phyloP scores from a whole-genome alignment of 2,329 filamentous ascomycete genomes.

The Neodidymelliopsis sp. region DNA sequence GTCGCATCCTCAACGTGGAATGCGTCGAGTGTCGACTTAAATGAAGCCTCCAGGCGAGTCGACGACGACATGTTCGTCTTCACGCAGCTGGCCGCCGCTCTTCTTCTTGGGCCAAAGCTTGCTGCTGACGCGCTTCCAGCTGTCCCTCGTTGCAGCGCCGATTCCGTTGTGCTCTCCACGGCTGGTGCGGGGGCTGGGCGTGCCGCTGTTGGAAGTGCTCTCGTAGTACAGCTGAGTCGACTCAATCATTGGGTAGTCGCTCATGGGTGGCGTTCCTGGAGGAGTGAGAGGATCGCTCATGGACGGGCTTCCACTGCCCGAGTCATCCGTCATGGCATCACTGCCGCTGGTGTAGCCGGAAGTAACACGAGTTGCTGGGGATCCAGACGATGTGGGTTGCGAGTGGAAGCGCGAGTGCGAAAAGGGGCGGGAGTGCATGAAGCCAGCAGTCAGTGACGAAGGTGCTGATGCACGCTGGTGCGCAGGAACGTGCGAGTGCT shows the following conservation, averaged over 20 bases:
- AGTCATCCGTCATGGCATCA: constrained; percentile 67
- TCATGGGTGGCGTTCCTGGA: constrained; percentile 77
- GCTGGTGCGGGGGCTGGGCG: constrained; percentile 48
- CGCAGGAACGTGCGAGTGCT: constrained; percentile 39
- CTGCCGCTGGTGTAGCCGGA: constrained; percentile 52
- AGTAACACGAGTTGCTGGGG: constrained; percentile 35
- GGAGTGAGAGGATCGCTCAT: constrained; percentile 73
- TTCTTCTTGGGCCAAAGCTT: constrained; percentile 52
- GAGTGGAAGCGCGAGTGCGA: constrained; percentile 49
- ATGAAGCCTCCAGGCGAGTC: constrained; percentile 28
- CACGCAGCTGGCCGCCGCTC: constrained; percentile 45
- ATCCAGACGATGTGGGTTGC: constrained; percentile 45
- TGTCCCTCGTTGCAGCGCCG: constrained; percentile 46
- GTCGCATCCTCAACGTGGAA: constrained; percentile 1
- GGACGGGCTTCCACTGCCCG: constrained; percentile 59
- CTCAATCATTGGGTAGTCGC: constrained; percentile 56
- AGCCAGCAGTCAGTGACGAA: constrained; percentile 48
- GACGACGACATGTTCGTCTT: constrained; percentile 47
- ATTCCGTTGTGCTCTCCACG: constrained; percentile 48
- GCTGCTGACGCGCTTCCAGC: constrained; percentile 52
- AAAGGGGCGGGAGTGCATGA: constrained; percentile 47
- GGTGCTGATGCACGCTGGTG: constrained; percentile 51
- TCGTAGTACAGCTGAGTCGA: constrained; percentile 48
- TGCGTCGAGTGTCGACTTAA: constrained; percentile 3
- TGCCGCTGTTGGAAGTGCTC: constrained; percentile 41